Conservation (phyloP, 1,139 yeast genomes). For the Suhomyces chickasaworum region DNA sequence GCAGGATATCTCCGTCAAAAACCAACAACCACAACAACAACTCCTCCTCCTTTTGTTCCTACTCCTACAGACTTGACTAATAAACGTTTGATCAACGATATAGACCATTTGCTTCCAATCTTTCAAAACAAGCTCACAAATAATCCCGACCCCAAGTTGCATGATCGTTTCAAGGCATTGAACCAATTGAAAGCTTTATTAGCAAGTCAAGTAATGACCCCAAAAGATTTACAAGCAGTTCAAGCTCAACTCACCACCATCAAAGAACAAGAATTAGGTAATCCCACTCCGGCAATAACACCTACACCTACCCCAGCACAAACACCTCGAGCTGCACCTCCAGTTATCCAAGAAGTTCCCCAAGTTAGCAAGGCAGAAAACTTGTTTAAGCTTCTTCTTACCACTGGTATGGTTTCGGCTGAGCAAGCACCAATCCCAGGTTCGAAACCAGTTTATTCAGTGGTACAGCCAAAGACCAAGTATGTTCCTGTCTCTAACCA, state of each 20-base stretch:
- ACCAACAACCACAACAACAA: no score
- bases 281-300: slow-evolving; percentile 18
- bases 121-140: slow-evolving; percentile 34
- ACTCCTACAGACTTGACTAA: slow-evolving; percentile 21
- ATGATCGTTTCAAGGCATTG: slow-evolving; percentile 45
- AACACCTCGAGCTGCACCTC: slow-evolving; percentile 12
- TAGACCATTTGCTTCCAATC: slow-evolving; percentile 44
- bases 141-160: slow-evolving; percentile 37
- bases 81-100: slow-evolving; percentile 41
- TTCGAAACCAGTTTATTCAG: slow-evolving; percentile 39
- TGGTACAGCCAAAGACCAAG: slow-evolving; percentile 41
- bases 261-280: slow-evolving; percentile 37
- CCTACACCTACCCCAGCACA: slow-evolving; percentile 10
- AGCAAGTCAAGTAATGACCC: slow-evolving; percentile 39
- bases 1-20: slow-evolving; percentile 30
- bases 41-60: slow-evolving; percentile 3
- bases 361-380: slow-evolving; percentile 13
- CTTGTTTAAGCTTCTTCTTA: slow-evolving; percentile 36
- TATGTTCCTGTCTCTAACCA: slow-evolving; percentile 24
- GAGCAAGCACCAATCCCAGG: slow-evolving; percentile 50
- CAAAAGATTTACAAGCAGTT: slow-evolving; percentile 44
- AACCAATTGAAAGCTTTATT: slow-evolving; percentile 45
- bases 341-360: slow-evolving; percentile 10
- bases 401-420: slow-evolving; percentile 41
- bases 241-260: slow-evolving; percentile 38